A percentile compares a stretch with the other conserved stretches of the same genome.
Evolutionary conservation across 164 flowering plant species (phyloP).

Genomic region (grape (Vitis vinifera)): ASM3070453v1 NC_081812.1:941001-941500

Average conservation of each 20-base stretch:
- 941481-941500: too few species aligned
- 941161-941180: too few species aligned
- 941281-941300: background rate
- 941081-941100: slow-evolving; percentile 70
- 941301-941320: background rate
- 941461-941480: too few species aligned
- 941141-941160: background rate
- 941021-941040: slow-evolving; percentile 48
- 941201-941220: too few species aligned
- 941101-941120: slow-evolving; percentile 67
- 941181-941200: too few species aligned
- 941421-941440: too few species aligned
- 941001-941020: background rate
- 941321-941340: background rate
- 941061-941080: slow-evolving; percentile 61
- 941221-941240: background rate
- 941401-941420: too few species aligned
- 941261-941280: background rate
- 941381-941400: too few species aligned
- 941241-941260: background rate
- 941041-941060: slow-evolving; percentile 55
- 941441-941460: too few species aligned
- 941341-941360: too few species aligned
- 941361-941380: too few species aligned
- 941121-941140: slow-evolving; percentile 60